Evolutionary conservation across 495 filamentous ascomycete genomes (phyloP).

Genomic region (Chaetomium tenue): DNA sequence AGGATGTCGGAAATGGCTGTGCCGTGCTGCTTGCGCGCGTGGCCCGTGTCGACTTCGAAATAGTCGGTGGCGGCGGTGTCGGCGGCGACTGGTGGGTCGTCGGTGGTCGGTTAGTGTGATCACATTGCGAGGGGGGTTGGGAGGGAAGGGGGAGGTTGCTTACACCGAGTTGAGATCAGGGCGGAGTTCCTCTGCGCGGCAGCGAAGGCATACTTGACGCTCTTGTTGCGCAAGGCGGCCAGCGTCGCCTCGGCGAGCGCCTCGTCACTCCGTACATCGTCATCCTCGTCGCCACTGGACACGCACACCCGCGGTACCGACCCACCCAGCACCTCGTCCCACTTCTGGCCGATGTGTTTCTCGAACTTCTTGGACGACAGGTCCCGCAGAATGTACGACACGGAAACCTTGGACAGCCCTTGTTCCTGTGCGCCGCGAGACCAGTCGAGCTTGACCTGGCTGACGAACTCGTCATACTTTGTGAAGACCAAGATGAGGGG

Average conservation of each 20-base stretch:
- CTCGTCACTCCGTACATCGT: constrained; percentile 26
- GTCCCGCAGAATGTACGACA: constrained; percentile 31
- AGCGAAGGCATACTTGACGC: constrained; percentile 30
- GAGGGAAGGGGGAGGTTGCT: no score
- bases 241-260: constrained; percentile 25
- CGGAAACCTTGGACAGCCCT: constrained; percentile 31
- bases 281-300: constrained; percentile 21
- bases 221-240: constrained; percentile 22
- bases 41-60: constrained; percentile 33
- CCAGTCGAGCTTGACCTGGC: constrained; percentile 31
- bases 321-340: constrained; percentile 23
- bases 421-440: constrained; percentile 22
- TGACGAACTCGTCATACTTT: constrained; percentile 36
- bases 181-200: constrained; percentile 31
- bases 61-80: constrained; percentile 25
- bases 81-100: constrained; percentile 24
- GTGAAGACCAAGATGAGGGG: constrained; percentile 31
- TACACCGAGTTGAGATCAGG: constrained; percentile 28
- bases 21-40: constrained; percentile 34
- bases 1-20: constrained; percentile 35
- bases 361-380: constrained; percentile 29
- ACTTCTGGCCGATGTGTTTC: constrained; percentile 25
- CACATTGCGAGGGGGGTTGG: neutral
- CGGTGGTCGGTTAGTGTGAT: neutral
- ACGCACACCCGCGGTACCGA: constrained; percentile 27